Conservation (phyloP, 768 basidiomycete species). For the Tulasnella sp. region DNA sequence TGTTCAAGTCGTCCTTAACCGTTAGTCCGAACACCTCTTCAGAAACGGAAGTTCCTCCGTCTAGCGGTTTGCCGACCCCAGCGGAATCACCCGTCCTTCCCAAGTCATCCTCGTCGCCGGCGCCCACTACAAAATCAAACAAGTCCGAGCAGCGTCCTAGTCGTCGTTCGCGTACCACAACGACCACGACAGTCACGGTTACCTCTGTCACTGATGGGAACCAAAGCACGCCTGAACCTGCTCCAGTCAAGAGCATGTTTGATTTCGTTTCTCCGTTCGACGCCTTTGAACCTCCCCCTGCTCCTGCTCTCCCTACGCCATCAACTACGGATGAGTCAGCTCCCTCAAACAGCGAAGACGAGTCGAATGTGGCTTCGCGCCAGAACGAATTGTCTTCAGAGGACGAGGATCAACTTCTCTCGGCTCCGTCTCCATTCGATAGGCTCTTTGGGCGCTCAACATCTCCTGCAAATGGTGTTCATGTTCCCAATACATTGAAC, state of each 20-base stretch:
- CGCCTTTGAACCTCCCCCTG: slow-evolving; percentile 3
- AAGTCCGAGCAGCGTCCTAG: too few relatives aligned
- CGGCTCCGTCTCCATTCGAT: not conserved
- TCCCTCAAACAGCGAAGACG: not conserved
- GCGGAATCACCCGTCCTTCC: slow-evolving; percentile 8
- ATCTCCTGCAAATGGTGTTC: not conserved
- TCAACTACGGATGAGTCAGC: not conserved
- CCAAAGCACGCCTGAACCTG: not conserved
- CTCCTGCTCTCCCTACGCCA: not conserved
- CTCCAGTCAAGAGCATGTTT: slow-evolving; percentile 12
- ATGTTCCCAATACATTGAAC: too few relatives aligned
- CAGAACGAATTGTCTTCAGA: not conserved
- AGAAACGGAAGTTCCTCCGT: not conserved
- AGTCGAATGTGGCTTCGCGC: not conserved
- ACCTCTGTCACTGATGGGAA: not conserved
- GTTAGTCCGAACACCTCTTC: not conserved
- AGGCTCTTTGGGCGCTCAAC: not conserved
- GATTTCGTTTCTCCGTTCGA: slow-evolving; percentile 18
- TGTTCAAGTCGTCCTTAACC: not conserved
- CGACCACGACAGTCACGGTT: too few relatives aligned
- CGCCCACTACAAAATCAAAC: not conserved
- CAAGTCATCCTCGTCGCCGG: not conserved
- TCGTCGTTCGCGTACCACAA: not conserved
- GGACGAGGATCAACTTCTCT: not conserved
- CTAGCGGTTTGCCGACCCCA: slow-evolving; percentile 10